Evolutionary conservation across 108 stramenopile species (phyloP), one percentile per base, ranked within the genome.

Genomic region (Hondaea fermentalgiana): DNA sequence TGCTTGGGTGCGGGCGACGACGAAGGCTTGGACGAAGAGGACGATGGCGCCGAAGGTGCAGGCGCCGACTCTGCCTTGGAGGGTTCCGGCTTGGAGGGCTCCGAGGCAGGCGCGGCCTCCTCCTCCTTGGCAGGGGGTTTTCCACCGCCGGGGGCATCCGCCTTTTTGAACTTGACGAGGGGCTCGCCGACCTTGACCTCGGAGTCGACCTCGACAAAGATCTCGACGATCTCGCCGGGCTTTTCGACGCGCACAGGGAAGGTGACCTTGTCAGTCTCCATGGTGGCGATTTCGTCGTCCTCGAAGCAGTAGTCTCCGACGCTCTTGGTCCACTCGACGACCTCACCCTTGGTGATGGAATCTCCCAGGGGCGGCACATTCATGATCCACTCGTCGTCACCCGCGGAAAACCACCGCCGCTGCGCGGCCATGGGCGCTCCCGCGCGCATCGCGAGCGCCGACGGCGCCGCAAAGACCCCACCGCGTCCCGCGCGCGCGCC

Each of bases 241-340:
- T 95, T 95, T 1, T 95, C 93, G 21, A 98, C 96, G 44, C 97
- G 94, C 4, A 97, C 95, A 72, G 96, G 96, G 23, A 97, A 96
- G 12, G 95, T 94, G 0, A 99, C 98, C 93, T 99, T 99, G 90
- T 99, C 99, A 10, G 99, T 99, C 93, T 99, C 99, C 44, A 99
- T 89, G 64, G 88, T 88, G 51, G 72, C 92, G 3, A 93, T 45
- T 10, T 92, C 93, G 5, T 94, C 93, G 88, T 94, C 94, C 35
- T 58, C 90, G 42, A 91, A 88, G 57, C 93, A 92, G 29, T 44
- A 87, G 60, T 93, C 93, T 42, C 94, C 94, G 12, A 19, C 45
- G 25, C 60, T 8, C 91, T 93, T 93, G 19, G 21, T 28, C 93
- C 98, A 95, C 89, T 98, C 96, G 17, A 98, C 97, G 59, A 99